Evolutionary conservation across 2,329 filamentous ascomycete species (phyloP), one percentile per base, ranked within the genome.

Genomic region (Daldinia sp.): DNA sequence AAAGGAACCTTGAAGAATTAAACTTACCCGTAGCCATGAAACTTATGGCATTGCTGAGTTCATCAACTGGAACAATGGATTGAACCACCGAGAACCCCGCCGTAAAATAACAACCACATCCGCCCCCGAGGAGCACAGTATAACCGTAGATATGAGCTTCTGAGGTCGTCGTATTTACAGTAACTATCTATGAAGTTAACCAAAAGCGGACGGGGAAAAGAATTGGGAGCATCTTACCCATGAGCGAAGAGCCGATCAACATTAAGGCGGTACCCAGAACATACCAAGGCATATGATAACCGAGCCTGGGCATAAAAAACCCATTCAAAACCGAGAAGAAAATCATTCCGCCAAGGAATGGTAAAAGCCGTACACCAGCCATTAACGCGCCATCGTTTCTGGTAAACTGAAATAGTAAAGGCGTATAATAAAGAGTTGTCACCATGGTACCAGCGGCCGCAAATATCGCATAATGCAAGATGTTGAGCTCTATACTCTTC

Each of bases 41-140:
- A 46, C 42, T 46, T 46, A 26, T 46, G 42, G 42, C 42, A 18
- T 46, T 46, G 20, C 42, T 46, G 10, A 46, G 42, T 46, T 46
- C 20, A 3, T 18, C n/a, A 13, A 46, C 9, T 20, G 42, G 42
- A 9, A 46, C 42, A 7, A 46, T 18, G 4, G 18, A 46, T 23
- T 46, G 41, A n/a, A 44, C 7, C 18, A 44, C 41, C 6, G 42
- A 46, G 20, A 46, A 26, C 18, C 42, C 20, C 20, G 42, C 20
- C 10, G 42, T 46, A 20, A 46, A 46, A 46, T 46, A 46, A 6
- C 18, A 18, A 23, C 42, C 42, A 13, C 42, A 26, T 23, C 20
- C 20, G 4, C 42, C 20, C 10, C 42, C 42, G 20, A 46, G 42
- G 23, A 46, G 42, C 23, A 46, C 18, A 23, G 42, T 46, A 46